Base-by-base conservation (phyloP, 805 yeast species). In the Candida bentonensis region DNA sequence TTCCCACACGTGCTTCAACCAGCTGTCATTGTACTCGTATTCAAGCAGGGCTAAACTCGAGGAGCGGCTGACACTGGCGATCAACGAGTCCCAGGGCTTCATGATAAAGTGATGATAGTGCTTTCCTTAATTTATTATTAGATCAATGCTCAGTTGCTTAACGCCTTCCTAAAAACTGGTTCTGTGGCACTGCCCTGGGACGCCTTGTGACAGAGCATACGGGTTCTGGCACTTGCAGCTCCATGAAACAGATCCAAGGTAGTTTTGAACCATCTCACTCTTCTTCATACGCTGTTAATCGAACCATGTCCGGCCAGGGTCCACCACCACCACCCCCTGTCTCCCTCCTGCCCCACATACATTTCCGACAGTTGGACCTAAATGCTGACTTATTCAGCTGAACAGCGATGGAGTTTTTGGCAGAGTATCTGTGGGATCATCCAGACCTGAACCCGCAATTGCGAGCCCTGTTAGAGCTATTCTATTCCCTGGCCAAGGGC, bases 1-100 rank as follows among this genome's bases (percentile, higher is more conserved):
- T 15, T 86, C 96, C 0, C 97, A 89, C 57, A 92, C 97, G 0
- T 89, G 98, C 54, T 89, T 92, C 66, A 92, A 89, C 57, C 95
- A 89, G 64, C 58, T 89, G 21, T 81, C 89, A 45, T 52, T 92
- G 3, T 82, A 77, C 60, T 77, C 77, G 28, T 89, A 89, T 59
- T 51, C 62, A 13, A 57, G 73, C 3, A 65, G 66, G 47, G 74
- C 70, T n/a, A 75, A 73, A 49, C 63, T 92, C 44, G 59, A 63
- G 39, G 44, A 56, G 1, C 88, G 84, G 60, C 60, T 89, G 46
- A 57, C 64, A n/a, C 56, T 69, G 50, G 95, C 96, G 0, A 72
- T 89, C 17, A 64, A 70, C 40, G 94, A 82, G 57, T 78, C 87
- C 49, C 81, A 83, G 48, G 97, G 96, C 1, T 92, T 89, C 67